Base-by-base conservation (phyloP, 2,329 filamentous ascomycete species). In the Fusarium sp. region DNA sequence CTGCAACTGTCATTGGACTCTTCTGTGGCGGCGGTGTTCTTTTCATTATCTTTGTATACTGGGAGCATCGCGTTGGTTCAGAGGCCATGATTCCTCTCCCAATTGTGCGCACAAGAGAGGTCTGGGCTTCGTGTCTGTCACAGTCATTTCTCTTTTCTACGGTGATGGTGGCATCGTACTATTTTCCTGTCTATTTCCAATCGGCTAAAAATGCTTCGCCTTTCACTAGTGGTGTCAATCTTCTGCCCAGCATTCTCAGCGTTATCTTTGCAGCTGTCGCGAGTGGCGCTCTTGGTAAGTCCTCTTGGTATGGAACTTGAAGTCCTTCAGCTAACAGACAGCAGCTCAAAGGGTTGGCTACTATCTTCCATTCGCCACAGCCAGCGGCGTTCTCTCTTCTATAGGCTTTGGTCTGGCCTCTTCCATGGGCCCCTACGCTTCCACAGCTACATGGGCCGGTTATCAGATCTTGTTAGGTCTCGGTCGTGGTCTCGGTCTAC, bases 161-260 rank as follows among this genome's bases (percentile, higher is more conserved):
- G 16, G 84, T 85, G 55, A 84, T 87, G 66, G 73, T 86, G 3
- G 78, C 83, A 3, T 77, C 86, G 8, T 86, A 84, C 78, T 86
- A 85, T 66, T 78, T 87, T 10, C 85, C 86, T 4, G 81, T 87
- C 66, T 88, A 86, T 80, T 87, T 88, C 77, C 84, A 88, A 78
- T 81, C 83, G 37, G 81, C 87, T 68, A 82, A 82, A 65, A 80
- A 73, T 35, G 64, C 71, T 7, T 72, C 77, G 8, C 77, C 78
- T 7, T 74, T 80, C 27, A 66, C 61, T 23, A 78, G 77, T 33
- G 78, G 79, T 46, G 73, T 80, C 10, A 60, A 78, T 25, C 66
- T 79, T 46, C 65, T 80, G 31, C 79, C 79, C n/a, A 68, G 73
- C 52, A 73, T 78, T 51, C 69, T 78, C 48, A 67, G 68, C 48